Evolutionary conservation across 2,329 filamentous ascomycete genomes (phyloP), one percentile per base, ranked within the genome.

Genomic region (Fusarium illudens): DNA sequence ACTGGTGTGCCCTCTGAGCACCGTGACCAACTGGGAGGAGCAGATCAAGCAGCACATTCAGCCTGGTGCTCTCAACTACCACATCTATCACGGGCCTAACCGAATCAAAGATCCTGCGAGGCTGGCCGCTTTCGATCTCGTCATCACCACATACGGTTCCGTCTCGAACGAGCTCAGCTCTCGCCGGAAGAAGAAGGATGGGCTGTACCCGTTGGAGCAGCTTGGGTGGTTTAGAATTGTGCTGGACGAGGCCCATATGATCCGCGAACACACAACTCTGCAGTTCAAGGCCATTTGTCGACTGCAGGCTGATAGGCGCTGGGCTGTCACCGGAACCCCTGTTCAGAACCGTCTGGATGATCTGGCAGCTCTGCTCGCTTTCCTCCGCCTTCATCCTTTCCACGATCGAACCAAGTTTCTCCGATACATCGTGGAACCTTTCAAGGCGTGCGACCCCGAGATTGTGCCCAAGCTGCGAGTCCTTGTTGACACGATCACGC

Each of bases 271-370:
- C 66, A 87, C 84, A 4, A 95, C 94, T 1, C 83, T 92, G 37
- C 91, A 95, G 70, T 96, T 94, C 56, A 93, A 94, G 76, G 92
- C 93, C 4, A 92, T 96, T 19, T 94, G 93, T 68, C 87, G 88
- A 19, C 83, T 98, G 3, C 86, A 92, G 63, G 92, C 94, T 3
- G 87, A 92, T 74, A 89, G 94, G 30, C 90, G 94, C 32, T 99
- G 96, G 96, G 95, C 94, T 3, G 93, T 98, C n/a, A 98, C 96
- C 0, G 96, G 95, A 57, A 98, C 96, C 0, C 96, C 94, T 0
- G 92, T 98, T 9, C 95, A 98, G 79, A 99, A 99, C 75, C 90
- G 92, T 4, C 84, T 98, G 3, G 94, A 96, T 68, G 96, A 99
- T 76, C 84, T 98, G 20, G 92, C 93, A 13, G 92, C 95, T 2